Evolutionary conservation across 805 yeast species (phyloP).

Genomic region (Suhomyces sp.): DNA sequence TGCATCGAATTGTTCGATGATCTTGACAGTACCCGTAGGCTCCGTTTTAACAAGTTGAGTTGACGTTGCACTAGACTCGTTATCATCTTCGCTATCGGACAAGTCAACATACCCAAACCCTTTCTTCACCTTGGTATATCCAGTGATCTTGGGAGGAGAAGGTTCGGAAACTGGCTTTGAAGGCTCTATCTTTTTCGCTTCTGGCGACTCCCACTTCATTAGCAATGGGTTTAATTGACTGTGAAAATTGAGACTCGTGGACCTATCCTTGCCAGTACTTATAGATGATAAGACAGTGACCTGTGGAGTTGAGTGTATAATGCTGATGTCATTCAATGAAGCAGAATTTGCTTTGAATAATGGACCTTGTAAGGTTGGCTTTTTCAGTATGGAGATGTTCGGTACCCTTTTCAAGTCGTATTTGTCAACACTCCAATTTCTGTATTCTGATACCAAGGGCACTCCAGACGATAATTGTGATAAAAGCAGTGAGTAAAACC

Average conservation of each 20-base stretch:
- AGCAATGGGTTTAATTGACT: conserved; percentile 29
- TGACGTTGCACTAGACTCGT: background rate
- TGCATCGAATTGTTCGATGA: background rate
- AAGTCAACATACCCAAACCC: conserved; percentile 32
- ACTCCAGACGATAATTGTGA: conserved; percentile 10
- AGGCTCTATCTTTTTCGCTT: background rate
- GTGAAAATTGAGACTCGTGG: conserved; percentile 11
- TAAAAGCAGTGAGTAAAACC: conserved; percentile 12
- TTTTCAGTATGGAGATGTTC: background rate
- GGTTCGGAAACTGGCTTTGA: background rate
- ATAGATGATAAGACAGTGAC: conserved; percentile 16
- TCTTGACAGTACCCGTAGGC: background rate
- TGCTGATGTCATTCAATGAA: conserved; percentile 11
- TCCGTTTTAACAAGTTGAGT: background rate
- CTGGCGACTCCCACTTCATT: conserved; percentile 13
- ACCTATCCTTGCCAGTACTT: conserved; percentile 3
- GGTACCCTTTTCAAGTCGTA: background rate
- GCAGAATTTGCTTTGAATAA: background rate
- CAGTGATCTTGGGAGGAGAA: background rate
- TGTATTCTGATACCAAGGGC: conserved; percentile 12
- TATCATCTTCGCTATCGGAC: conserved; percentile 3
- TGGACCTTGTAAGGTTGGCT: conserved; percentile 28
- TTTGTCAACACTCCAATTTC: background rate
- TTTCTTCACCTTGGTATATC: conserved; percentile 16
- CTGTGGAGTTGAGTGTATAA: conserved; percentile 11